Conservation (phyloP, 164 flowering plant species). For the Aristolochia fimbriata region DNA sequence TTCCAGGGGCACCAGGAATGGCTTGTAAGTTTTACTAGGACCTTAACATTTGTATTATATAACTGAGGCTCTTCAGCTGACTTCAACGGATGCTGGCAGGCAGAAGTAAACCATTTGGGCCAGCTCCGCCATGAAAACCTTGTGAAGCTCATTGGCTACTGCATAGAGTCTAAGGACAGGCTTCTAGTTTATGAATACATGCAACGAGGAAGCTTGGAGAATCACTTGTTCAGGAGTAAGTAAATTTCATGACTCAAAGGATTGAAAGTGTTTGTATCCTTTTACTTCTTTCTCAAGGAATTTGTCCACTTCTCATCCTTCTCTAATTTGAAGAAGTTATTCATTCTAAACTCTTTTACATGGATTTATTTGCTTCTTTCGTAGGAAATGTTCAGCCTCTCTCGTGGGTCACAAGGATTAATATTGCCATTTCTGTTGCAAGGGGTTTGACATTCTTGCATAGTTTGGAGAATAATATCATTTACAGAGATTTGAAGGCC, state of each 20-base stretch:
- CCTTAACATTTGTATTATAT: too few relatives aligned
- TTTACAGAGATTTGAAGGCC: conserved; percentile 70
- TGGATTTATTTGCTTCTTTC: neutral
- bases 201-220: conserved; percentile 83
- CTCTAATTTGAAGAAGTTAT: too few relatives aligned
- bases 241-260: neutral
- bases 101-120: conserved; percentile 16
- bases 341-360: too few relatives aligned
- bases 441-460: conserved; percentile 62
- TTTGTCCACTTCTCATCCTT: too few relatives aligned
- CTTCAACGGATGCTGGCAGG: conserved; percentile 17
- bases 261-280: too few relatives aligned
- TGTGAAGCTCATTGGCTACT: conserved; percentile 14
- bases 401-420: conserved; percentile 48
- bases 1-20: conserved; percentile 88
- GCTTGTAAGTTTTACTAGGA: conserved; percentile 43
- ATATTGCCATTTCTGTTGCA: conserved; percentile 55
- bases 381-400: conserved; percentile 60
- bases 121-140: conserved; percentile 14
- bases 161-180: conserved; percentile 34
- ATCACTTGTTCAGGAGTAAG: conserved; percentile 84
- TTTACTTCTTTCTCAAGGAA: too few relatives aligned
- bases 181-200: conserved; percentile 79
- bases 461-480: conserved; percentile 46
- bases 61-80: neutral